A percentile compares a stretch with the other conserved stretches of the same genome.
Evolutionary conservation across 1,284 basidiomycete genomes (phyloP).

Genomic region (Tylopilus sp.): DNA sequence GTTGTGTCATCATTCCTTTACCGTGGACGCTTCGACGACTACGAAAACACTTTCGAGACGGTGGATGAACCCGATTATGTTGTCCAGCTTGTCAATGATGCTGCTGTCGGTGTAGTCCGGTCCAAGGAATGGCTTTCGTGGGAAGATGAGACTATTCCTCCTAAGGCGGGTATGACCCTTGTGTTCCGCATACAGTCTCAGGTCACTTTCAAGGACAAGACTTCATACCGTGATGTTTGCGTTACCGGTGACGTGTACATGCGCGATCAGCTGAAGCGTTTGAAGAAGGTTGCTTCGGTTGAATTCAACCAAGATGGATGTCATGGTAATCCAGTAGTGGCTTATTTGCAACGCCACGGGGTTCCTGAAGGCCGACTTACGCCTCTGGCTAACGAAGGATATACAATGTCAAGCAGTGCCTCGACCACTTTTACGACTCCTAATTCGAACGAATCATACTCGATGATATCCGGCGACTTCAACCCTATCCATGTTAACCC

Average conservation of each 20-base stretch:
- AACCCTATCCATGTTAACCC: slow-evolving; percentile 99
- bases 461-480: slow-evolving; percentile 94
- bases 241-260: slow-evolving; percentile 86
- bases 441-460: slow-evolving; percentile 92
- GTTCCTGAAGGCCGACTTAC: slow-evolving; percentile 72
- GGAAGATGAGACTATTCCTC: slow-evolving; percentile 80
- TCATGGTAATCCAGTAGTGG: slow-evolving; percentile 90
- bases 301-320: slow-evolving; percentile 86
- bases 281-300: slow-evolving; percentile 86
- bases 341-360: slow-evolving; percentile 92
- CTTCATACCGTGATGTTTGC: slow-evolving; percentile 77
- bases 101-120: slow-evolving; percentile 85
- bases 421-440: slow-evolving; percentile 73
- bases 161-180: slow-evolving; percentile 78
- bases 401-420: slow-evolving; percentile 67
- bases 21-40: slow-evolving; percentile 92
- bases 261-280: slow-evolving; percentile 80
- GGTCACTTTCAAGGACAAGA: slow-evolving; percentile 89
- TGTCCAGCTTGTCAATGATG: slow-evolving; percentile 75
- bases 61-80: slow-evolving; percentile 87
- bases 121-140: slow-evolving; percentile 99
- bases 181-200: slow-evolving; percentile 88
- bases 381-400: slow-evolving; percentile 83
- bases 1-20: slow-evolving; percentile 96
- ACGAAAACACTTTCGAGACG: slow-evolving; percentile 93